Percentiles rank a stretch among this genome's conserved stretches.
Conservation (phyloP, 805 yeast species). For the Pichia sporocuriosa region DNA sequence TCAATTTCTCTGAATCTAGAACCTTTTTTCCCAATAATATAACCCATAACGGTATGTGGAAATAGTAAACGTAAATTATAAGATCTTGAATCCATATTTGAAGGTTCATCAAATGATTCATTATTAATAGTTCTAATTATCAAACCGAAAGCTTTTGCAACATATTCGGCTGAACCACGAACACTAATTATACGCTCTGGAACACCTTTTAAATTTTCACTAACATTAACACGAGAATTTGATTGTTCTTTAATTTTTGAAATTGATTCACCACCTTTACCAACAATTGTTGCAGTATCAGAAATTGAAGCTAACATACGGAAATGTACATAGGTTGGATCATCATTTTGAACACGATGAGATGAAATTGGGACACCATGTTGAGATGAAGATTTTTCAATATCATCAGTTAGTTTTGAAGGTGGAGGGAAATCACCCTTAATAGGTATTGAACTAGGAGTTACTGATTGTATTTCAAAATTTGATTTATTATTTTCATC, state of each 20-base stretch:
- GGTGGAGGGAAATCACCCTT: slow-evolving; percentile 4
- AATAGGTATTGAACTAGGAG: slow-evolving; percentile 5
- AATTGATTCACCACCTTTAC: slow-evolving; percentile 74
- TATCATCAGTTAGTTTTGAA: not conserved
- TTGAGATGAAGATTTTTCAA: not conserved
- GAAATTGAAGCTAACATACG: slow-evolving; percentile 71
- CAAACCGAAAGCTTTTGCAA: slow-evolving; percentile 76
- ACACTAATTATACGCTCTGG: slow-evolving; percentile 72
- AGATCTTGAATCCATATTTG: slow-evolving; percentile 46
- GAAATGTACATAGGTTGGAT: slow-evolving; percentile 57
- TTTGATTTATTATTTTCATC: not conserved
- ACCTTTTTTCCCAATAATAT: slow-evolving; percentile 73
- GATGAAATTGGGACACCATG: slow-evolving; percentile 17
- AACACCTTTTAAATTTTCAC: slow-evolving; percentile 64
- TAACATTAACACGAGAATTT: slow-evolving; percentile 58
- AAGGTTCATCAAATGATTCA: slow-evolving; percentile 60
- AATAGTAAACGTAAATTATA: slow-evolving; percentile 55
- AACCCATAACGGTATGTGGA: slow-evolving; percentile 77
- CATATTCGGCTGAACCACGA: slow-evolving; percentile 68
- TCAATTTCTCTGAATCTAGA: slow-evolving; percentile 72
- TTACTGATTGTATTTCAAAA: not conserved
- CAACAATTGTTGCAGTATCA: slow-evolving; percentile 71
- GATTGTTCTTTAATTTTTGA: slow-evolving; percentile 57
- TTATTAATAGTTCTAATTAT: slow-evolving; percentile 59
- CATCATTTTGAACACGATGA: slow-evolving; percentile 31